Conservation (phyloP, 495 filamentous ascomycete species). For the Cercophora sp. region DNA sequence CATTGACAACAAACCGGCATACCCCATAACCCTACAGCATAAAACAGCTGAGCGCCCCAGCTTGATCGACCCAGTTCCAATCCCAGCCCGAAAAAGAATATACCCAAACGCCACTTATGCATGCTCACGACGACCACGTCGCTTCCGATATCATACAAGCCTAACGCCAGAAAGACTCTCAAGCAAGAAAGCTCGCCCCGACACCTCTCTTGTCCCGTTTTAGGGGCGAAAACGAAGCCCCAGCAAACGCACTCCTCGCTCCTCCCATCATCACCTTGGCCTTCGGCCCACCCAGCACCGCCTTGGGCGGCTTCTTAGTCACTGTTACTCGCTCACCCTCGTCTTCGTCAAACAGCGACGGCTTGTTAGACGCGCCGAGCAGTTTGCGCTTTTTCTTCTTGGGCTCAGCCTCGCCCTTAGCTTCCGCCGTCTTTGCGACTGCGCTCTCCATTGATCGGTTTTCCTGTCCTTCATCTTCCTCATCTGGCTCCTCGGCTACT, state of each 20-base stretch:
- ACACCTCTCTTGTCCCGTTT: slow-evolving; percentile 69
- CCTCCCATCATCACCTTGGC: slow-evolving; percentile 20
- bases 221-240: slow-evolving; percentile 68
- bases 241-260: slow-evolving; percentile 34
- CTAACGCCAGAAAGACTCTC: slow-evolving; percentile 18
- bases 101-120: slow-evolving; percentile 5
- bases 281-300: slow-evolving; percentile 25
- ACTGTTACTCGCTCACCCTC: slow-evolving; percentile 40
- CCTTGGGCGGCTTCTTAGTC: slow-evolving; percentile 33
- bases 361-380: slow-evolving; percentile 58
- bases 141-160: background rate
- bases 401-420: slow-evolving; percentile 36
- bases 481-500: slow-evolving; percentile 41
- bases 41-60: no score
- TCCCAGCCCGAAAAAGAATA: slow-evolving; percentile 10
- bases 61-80: slow-evolving; percentile 13
- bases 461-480: slow-evolving; percentile 25
- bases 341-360: slow-evolving; percentile 67
- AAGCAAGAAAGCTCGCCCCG: slow-evolving; percentile 49
- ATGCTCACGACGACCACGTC: background rate
- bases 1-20: no score
- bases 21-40: no score
- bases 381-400: slow-evolving; percentile 74
- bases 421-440: slow-evolving; percentile 7
- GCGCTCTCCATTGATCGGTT: slow-evolving; percentile 25